These are phyloP conservation scores for Endotrypanum monterogeii DNA, from an alignment of 208 protist species.

Conservation along the genomic window DNA sequence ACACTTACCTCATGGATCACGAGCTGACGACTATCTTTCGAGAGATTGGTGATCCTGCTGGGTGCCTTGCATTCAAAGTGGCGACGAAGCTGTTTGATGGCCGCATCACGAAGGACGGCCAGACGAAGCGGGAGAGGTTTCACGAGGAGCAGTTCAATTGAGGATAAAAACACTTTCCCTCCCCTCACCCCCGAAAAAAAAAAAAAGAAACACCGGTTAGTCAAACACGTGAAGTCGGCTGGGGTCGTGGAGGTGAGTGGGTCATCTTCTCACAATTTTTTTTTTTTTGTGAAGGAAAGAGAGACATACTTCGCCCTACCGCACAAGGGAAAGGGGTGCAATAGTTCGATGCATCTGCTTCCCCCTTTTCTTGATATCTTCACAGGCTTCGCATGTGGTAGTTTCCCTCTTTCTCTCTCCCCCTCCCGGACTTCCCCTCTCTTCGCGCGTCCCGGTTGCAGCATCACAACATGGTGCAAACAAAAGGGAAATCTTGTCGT, in stretches of 20 bases:
- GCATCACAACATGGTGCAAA: too few species aligned
- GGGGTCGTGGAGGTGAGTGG: neutral
- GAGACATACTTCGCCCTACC: neutral
- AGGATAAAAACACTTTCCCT: neutral
- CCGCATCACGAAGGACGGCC: slow-evolving; percentile 78
- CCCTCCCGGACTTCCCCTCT: neutral
- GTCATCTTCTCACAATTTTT: neutral
- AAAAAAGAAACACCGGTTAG: too few species aligned
- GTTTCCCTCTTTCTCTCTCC: neutral
- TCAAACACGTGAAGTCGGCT: neutral
- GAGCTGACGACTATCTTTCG: slow-evolving; percentile 79
- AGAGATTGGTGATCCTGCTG: slow-evolving; percentile 85
- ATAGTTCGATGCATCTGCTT: too few species aligned
- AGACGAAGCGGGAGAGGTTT: slow-evolving; percentile 54
- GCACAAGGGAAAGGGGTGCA: neutral
- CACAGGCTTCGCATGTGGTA: neutral
- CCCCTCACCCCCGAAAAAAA: neutral
- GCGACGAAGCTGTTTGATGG: slow-evolving; percentile 89
- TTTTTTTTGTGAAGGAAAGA: neutral
- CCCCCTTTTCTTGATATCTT: neutral
- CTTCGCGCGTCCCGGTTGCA: neutral
- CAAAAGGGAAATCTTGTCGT: too few species aligned
- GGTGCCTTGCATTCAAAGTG: slow-evolving; percentile 86
- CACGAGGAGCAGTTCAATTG: slow-evolving; percentile 37
- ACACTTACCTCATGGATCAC: slow-evolving; percentile 88